Percentiles rank a stretch among this genome's conserved stretches.
phyloP scores from a whole-genome alignment of 2,329 filamentous ascomycete species.

The Fonsecaea pugnacius region DNA sequence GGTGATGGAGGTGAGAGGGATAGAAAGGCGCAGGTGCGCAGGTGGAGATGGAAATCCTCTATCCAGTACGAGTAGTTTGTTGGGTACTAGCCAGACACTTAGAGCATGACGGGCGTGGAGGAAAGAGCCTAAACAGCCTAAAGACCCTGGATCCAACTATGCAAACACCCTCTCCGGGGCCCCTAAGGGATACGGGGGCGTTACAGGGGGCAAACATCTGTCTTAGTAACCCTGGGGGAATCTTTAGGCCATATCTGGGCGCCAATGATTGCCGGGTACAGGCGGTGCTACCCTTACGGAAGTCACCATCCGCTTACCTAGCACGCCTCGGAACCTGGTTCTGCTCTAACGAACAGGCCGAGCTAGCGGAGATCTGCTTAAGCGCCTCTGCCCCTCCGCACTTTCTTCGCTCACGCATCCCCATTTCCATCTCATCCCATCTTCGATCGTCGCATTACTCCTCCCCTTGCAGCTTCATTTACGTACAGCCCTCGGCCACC shows the following conservation, averaged over 20 bases:
- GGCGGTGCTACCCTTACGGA: background rate
- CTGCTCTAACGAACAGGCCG: background rate
- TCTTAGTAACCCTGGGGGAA: background rate
- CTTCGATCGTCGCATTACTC: background rate
- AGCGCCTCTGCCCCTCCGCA: slow-evolving; percentile 3
- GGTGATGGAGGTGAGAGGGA: background rate
- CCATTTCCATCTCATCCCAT: slow-evolving; percentile 7
- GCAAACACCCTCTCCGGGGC: background rate
- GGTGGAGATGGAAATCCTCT: background rate
- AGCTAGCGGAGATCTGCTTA: slow-evolving; percentile 11
- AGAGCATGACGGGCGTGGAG: background rate
- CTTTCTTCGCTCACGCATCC: slow-evolving; percentile 8
- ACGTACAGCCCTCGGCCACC: background rate
- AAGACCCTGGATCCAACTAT: background rate
- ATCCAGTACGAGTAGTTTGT: too few relatives aligned
- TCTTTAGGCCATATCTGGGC: background rate
- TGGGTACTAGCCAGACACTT: background rate
- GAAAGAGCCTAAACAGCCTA: background rate
- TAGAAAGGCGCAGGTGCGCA: background rate
- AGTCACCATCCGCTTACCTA: background rate
- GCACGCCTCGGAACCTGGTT: too few relatives aligned
- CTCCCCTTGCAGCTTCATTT: background rate
- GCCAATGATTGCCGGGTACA: background rate
- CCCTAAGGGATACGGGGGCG: background rate
- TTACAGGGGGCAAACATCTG: background rate